Conservation (phyloP, 1,139 yeast species). For the Suhomyces maxii region DNA sequence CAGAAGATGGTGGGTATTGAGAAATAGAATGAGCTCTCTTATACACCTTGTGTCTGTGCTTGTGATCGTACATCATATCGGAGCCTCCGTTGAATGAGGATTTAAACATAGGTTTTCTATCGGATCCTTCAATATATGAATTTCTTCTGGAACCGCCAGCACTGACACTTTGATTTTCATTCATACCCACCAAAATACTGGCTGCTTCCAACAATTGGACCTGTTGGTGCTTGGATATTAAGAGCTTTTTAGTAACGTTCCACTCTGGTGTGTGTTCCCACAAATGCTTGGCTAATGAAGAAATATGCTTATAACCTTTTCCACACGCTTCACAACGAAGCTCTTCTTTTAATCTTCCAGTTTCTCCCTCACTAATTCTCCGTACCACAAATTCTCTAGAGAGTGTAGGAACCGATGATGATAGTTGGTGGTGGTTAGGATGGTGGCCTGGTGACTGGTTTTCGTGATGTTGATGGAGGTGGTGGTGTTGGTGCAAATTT, state of each 20-base stretch:
- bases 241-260: slow-evolving; percentile 77
- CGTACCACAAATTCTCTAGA: slow-evolving; percentile 78
- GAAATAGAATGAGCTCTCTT: slow-evolving; percentile 14
- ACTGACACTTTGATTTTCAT: slow-evolving; percentile 35
- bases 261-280: slow-evolving; percentile 90
- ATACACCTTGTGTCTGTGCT: slow-evolving; percentile 3
- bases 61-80: slow-evolving; percentile 1
- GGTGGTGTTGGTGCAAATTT: slow-evolving; percentile 9
- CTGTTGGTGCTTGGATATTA: slow-evolving; percentile 88
- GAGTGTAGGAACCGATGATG: slow-evolving; percentile 49
- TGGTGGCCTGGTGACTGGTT: slow-evolving; percentile 6
- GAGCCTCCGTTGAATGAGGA: slow-evolving; percentile 1
- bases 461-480: background rate
- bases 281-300: slow-evolving; percentile 73
- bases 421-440: slow-evolving; percentile 18
- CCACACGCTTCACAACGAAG: slow-evolving; percentile 89
- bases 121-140: slow-evolving; percentile 9
- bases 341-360: slow-evolving; percentile 80
- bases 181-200: slow-evolving; percentile 79
- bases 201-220: slow-evolving; percentile 89
- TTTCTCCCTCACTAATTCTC: slow-evolving; percentile 81
- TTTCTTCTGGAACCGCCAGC: slow-evolving; percentile 17
- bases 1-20: slow-evolving; percentile 15
- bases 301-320: slow-evolving; percentile 83
- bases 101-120: slow-evolving; percentile 5